phyloP scores from a whole-genome alignment of 192 early-diverging fungal species.

The Dissophora ornata region DNA sequence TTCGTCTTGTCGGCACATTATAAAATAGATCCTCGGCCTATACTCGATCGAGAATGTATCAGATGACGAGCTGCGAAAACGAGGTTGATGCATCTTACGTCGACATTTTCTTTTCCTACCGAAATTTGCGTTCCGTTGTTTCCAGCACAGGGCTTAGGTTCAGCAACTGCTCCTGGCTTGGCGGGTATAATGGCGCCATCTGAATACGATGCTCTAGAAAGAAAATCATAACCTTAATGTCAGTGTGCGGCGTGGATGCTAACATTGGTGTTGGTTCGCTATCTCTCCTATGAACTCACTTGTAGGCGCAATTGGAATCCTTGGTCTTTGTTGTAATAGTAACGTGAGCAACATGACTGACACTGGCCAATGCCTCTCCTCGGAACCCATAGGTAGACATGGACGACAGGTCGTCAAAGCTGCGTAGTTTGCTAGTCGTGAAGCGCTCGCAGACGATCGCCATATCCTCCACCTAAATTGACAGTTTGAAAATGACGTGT shows the following conservation, averaged over 20 bases:
- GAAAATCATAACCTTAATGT: too few relatives aligned
- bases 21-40: conserved; percentile 96
- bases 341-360: conserved; percentile 94
- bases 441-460: conserved; percentile 93
- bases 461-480: conserved; percentile 83
- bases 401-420: conserved; percentile 84
- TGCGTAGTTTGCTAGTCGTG: conserved; percentile 91
- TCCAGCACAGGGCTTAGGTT: conserved; percentile 94
- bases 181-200: conserved; percentile 87
- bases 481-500: too few relatives aligned
- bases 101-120: too few relatives aligned
- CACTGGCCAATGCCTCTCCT: conserved; percentile 97
- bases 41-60: too few relatives aligned
- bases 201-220: conserved; percentile 77
- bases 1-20: conserved; percentile 87
- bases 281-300: too few relatives aligned
- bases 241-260: too few relatives aligned
- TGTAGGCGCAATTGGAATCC: conserved; percentile 80
- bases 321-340: conserved; percentile 85
- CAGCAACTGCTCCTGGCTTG: conserved; percentile 76
- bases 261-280: too few relatives aligned
- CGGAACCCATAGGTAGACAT: conserved; percentile 97
- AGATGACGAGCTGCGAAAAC: too few relatives aligned
- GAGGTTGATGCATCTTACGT: neutral
- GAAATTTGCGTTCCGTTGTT: conserved; percentile 95